Evolutionary conservation across 768 basidiomycete genomes (phyloP).

Genomic region (Serendipita vermifera): DNA sequence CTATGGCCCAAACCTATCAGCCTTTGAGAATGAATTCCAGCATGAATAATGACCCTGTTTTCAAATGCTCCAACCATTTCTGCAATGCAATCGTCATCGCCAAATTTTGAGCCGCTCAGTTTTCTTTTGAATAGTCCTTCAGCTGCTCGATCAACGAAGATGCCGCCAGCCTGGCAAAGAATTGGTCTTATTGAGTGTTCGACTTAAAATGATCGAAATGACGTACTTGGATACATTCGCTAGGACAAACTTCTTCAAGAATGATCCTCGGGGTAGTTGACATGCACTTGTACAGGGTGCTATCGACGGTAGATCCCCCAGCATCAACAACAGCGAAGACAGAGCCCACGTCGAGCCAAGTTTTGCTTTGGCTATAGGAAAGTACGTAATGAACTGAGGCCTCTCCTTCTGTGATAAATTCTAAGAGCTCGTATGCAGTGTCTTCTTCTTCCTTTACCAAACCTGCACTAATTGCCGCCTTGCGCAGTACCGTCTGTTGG

Average conservation of each 20-base stretch:
- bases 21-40: neutral
- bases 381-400: conserved; percentile 11
- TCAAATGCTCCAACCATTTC: neutral
- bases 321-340: conserved; percentile 7
- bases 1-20: neutral
- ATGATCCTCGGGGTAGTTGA: neutral
- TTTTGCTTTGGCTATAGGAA: neutral
- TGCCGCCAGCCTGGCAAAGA: neutral
- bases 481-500: conserved; percentile 6
- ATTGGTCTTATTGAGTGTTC: neutral
- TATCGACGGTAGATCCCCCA: conserved; percentile 9
- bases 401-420: conserved; percentile 10
- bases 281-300: neutral
- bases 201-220: neutral
- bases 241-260: neutral
- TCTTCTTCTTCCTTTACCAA: neutral
- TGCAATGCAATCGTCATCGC: neutral
- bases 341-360: neutral
- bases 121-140: neutral
- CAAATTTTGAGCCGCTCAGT: neutral
- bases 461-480: neutral
- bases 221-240: conserved; percentile 9
- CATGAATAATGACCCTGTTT: neutral
- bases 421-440: neutral
- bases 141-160: neutral